Percentiles rank a stretch among this genome's conserved stretches.
Evolutionary conservation across 2,329 filamentous ascomycete genomes (phyloP).

Genomic region (Penicillium palitans): DNA sequence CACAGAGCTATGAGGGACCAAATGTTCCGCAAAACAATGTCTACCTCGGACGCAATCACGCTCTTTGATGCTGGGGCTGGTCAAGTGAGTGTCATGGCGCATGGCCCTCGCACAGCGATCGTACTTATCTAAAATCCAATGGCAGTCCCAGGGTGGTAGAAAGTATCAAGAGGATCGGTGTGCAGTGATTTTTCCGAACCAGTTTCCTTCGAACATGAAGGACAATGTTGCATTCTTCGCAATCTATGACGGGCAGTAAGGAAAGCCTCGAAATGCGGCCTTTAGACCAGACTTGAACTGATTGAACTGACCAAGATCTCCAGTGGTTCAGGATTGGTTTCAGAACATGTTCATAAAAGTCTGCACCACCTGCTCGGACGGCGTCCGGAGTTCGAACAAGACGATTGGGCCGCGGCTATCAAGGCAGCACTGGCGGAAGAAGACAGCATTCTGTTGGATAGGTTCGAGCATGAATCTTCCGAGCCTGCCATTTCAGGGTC

Average conservation of each 20-base stretch:
- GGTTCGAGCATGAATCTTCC: constrained; percentile 25
- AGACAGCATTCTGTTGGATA: constrained; percentile 31
- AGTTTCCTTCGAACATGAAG: constrained; percentile 30
- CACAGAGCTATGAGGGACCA: constrained; percentile 18
- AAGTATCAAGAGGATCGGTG: constrained; percentile 35
- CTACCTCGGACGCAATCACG: constrained; percentile 26
- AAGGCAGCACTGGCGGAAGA: constrained; percentile 32
- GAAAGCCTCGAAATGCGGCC: not conserved
- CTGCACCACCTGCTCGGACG: constrained; percentile 30
- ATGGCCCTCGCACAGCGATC: not conserved
- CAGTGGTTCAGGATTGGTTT: constrained; percentile 35
- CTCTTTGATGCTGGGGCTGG: constrained; percentile 35
- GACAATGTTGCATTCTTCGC: constrained; percentile 36
- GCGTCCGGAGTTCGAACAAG: constrained; percentile 32
- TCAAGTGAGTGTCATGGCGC: constrained; percentile 21
- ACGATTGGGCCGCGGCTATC: constrained; percentile 35
- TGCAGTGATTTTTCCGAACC: constrained; percentile 30
- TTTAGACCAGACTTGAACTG: not conserved
- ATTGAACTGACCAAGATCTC: not conserved
- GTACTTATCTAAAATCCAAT: constrained; percentile 1
- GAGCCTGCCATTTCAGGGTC: constrained; percentile 35
- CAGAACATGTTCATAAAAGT: constrained; percentile 34
- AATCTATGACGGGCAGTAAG: constrained; percentile 41
- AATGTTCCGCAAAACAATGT: constrained; percentile 28
- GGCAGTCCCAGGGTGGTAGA: constrained; percentile 34